Evolutionary conservation across 352 stramenopile species (phyloP).

Genomic region (Pythium insidiosum): DNA sequence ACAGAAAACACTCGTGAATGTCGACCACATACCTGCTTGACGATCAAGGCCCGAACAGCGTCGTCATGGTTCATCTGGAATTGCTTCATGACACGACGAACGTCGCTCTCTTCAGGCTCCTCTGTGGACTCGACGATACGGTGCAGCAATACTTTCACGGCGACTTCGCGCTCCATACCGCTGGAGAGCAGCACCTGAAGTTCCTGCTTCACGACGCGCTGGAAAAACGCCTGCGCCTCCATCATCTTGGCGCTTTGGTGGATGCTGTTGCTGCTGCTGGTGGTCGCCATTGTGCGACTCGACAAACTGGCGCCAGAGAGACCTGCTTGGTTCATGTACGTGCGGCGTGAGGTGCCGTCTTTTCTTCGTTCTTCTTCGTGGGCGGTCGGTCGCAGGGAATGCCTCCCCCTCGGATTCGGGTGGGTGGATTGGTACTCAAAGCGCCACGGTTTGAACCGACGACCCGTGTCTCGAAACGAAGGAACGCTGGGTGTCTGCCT

Average conservation of each 20-base stretch:
- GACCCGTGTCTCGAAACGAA: no score
- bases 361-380: no score
- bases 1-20: no score
- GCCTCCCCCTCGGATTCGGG: no score
- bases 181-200: slow-evolving; percentile 49
- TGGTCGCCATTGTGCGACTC: no score
- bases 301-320: no score
- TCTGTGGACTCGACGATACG: slow-evolving; percentile 68
- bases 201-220: slow-evolving; percentile 74
- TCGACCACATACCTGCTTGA: slow-evolving; percentile 47
- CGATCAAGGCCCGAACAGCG: slow-evolving; percentile 72
- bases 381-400: no score
- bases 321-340: no score
- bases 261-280: not conserved
- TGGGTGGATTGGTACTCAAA: no score
- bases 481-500: no score
- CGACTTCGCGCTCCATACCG: slow-evolving; percentile 54
- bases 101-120: slow-evolving; percentile 46
- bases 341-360: no score
- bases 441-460: no score
- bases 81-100: slow-evolving; percentile 72
- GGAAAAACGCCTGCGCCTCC: slow-evolving; percentile 62
- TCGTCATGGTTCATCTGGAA: slow-evolving; percentile 86
- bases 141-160: slow-evolving; percentile 61
- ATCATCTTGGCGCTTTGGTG: slow-evolving; percentile 48